These are phyloP conservation scores for Nymphaea colorata DNA, from an alignment of 164 flowering plant species.

Conservation along the genomic window DNA sequence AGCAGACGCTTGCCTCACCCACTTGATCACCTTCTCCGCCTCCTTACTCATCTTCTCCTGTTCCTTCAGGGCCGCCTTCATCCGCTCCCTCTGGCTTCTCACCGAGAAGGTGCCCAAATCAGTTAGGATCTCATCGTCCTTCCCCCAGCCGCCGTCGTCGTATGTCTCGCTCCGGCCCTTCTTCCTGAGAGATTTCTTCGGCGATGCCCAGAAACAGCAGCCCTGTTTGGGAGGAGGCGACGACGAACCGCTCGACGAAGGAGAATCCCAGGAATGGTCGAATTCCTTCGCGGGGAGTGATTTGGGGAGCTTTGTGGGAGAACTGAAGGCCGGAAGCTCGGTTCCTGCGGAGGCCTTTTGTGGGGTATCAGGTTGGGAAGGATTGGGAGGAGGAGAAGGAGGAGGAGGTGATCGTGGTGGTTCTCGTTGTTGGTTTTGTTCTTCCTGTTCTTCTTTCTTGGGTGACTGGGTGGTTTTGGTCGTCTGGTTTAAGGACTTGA, in stretches of 20 bases:
- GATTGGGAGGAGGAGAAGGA: conserved; percentile 5
- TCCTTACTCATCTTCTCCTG: conserved; percentile 39
- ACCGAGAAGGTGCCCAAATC: conserved; percentile 34
- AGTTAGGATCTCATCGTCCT: conserved; percentile 27
- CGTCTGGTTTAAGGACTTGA: conserved; percentile 39
- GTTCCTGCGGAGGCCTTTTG: background rate
- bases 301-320: background rate
- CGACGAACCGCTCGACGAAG: background rate
- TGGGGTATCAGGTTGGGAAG: conserved; percentile 1
- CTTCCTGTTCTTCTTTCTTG: background rate
- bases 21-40: conserved; percentile 51
- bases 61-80: conserved; percentile 49
- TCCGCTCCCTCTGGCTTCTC: conserved; percentile 31
- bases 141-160: conserved; percentile 20
- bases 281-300: background rate
- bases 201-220: conserved; percentile 56
- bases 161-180: conserved; percentile 15
- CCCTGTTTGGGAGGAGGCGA: conserved; percentile 26
- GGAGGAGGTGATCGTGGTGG: conserved; percentile 12
- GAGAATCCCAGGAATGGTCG: background rate
- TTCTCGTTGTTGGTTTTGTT: conserved; percentile 1
- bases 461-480: conserved; percentile 1
- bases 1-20: conserved; percentile 62
- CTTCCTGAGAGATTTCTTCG: conserved; percentile 20
- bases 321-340: background rate